Base-by-base conservation (phyloP, 805 yeast genomes). In the Komagataella pseudopastoris region DNA sequence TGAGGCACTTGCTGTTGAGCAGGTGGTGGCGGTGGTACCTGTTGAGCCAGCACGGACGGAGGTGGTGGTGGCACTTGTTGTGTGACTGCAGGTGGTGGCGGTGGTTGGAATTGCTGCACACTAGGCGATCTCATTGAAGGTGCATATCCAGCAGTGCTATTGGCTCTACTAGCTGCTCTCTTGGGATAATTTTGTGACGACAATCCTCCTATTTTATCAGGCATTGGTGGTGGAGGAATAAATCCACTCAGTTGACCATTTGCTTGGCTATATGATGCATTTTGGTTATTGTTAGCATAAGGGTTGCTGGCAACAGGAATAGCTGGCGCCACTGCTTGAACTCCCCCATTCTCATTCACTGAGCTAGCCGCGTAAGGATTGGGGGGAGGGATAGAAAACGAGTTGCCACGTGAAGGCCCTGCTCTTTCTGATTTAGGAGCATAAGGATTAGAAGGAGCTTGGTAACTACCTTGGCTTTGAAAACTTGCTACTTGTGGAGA, bases 1-100 rank as follows among this genome's bases (percentile, higher is more conserved):
- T 30, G 39, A 30, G 39, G 14, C 14, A 12, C 39, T 16, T 59
- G 58, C 44, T 58, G 55, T 6, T 55, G 45, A 7, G 58, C 56
- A 10, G 57, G 57, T 18, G 60, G 57, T n/a, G 56, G 59, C 17
- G 48, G 47, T 7, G 55, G 43, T n/a, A 30, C 44, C 47, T 46
- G 30, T 8, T 48, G 23, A 46, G 45, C 23, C 46, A 48, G 17
- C 23, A 51, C 51, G 20, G 51, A 44, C 7, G 54, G 51, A 5
- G 55, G 55, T 39, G 58, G 56, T 10, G 58, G 56, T 6, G 53
- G 53, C 23, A 51, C 46, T n/a, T 50, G 49, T 48, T 23, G 50
- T 16, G 51, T 45, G 14, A 39, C 43, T 17, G 24, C 52, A 17
- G 30, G 10, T 7, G 52, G 45, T 36, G 61, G 56, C 23, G 63